Percentiles rank a stretch among this genome's conserved stretches.
phyloP scores from a whole-genome alignment of 352 stramenopile genomes.

The Plasmopara halstedii region DNA sequence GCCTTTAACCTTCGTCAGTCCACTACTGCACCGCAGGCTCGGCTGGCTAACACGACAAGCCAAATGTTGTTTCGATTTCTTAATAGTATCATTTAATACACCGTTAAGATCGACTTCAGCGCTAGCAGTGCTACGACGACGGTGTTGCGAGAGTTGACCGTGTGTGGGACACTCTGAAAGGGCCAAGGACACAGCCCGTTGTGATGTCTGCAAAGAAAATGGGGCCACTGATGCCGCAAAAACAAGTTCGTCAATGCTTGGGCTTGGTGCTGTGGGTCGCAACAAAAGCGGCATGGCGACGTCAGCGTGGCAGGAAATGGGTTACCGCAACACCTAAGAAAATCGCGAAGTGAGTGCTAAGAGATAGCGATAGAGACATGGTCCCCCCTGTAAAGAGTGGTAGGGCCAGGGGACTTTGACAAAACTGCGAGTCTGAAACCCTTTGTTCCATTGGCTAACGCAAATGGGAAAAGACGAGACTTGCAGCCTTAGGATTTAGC shows the following conservation, averaged over 20 bases:
- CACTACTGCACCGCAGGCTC: slow-evolving; percentile 11
- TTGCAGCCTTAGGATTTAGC: no score
- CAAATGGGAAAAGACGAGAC: no score
- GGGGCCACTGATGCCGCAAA: slow-evolving; percentile 30
- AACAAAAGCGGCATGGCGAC: slow-evolving; percentile 61
- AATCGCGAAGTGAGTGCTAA: slow-evolving; percentile 17
- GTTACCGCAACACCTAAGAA: no score
- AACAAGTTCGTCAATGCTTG: slow-evolving; percentile 65
- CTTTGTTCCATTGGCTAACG: slow-evolving; percentile 8
- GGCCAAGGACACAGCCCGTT: slow-evolving; percentile 12
- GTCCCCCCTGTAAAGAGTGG: slow-evolving; percentile 2
- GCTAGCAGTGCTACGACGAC: slow-evolving; percentile 27
- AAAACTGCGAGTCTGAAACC: slow-evolving; percentile 6
- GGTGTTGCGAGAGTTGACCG: slow-evolving; percentile 24
- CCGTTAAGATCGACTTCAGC: slow-evolving; percentile 17
- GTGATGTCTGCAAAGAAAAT: slow-evolving; percentile 13
- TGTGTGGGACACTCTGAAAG: slow-evolving; percentile 29
- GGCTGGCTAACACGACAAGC: slow-evolving; percentile 11
- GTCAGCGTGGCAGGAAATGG: no score
- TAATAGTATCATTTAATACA: slow-evolving; percentile 13
- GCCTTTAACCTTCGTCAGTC: slow-evolving; percentile 9
- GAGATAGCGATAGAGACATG: slow-evolving; percentile 4
- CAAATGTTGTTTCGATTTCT: slow-evolving; percentile 3
- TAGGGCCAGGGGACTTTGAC: slow-evolving; percentile 6
- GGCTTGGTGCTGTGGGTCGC: slow-evolving; percentile 53